Evolutionary conservation across 306 rosid genomes (phyloP).

Genomic region (Sechiopsis laciniata): DNA sequence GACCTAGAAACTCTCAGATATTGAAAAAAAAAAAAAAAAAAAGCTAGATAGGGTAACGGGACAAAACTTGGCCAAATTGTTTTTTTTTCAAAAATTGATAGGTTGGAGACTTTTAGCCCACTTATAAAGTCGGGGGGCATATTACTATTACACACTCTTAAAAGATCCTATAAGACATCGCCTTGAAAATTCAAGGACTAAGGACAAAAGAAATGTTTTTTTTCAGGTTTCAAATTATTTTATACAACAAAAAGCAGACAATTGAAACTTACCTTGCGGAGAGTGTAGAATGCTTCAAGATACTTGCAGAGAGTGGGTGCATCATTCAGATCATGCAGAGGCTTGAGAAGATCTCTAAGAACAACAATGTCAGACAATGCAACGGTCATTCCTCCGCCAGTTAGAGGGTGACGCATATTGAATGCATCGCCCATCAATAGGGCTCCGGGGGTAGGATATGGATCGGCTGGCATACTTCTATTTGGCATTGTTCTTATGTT

Average conservation of each 20-base stretch:
- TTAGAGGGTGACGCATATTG: conserved; percentile 96
- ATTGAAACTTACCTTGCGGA: conserved; percentile 57
- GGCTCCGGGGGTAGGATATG: conserved; percentile 90
- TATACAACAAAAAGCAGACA: conserved; percentile 11
- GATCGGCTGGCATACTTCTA: conserved; percentile 95
- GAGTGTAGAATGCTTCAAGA: conserved; percentile 80
- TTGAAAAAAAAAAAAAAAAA: no score
- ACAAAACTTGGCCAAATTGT: no score
- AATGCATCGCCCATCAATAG: conserved; percentile 93
- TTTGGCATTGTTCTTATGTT: conserved; percentile 89
- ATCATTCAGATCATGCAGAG: conserved; percentile 63
- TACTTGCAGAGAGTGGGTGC: conserved; percentile 72
- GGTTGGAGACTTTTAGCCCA: no score
- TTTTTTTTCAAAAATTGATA: no score
- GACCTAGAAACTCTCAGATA: no score
- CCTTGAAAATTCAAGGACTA: not conserved
- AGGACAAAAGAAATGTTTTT: not conserved
- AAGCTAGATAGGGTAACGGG: no score
- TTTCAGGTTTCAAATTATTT: not conserved
- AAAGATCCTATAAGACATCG: not conserved
- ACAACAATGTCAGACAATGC: conserved; percentile 87
- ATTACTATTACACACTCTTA: no score
- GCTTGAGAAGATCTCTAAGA: conserved; percentile 77
- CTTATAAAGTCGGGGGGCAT: no score
- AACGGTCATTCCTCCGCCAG: conserved; percentile 97